Conservation (phyloP, 1,139 yeast genomes). For the Wickerhamomyces sp. region DNA sequence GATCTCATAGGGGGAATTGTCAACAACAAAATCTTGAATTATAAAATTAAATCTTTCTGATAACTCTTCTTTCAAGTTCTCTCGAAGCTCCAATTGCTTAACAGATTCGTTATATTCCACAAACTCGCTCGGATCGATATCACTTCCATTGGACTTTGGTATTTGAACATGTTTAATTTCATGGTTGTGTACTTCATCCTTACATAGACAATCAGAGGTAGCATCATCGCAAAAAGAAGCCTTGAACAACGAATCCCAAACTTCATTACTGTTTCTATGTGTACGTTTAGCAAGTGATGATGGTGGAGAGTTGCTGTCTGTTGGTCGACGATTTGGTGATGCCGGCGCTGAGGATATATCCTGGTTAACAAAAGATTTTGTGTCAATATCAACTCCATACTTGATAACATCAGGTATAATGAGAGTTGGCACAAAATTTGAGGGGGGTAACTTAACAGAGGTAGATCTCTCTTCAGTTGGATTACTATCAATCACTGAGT, state of each 20-base stretch:
- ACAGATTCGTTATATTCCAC: slow-evolving; percentile 14
- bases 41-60: slow-evolving; percentile 28
- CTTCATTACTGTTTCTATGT: slow-evolving; percentile 5
- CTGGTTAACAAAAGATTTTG: slow-evolving; percentile 17
- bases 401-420: slow-evolving; percentile 13
- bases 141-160: too few relatives aligned
- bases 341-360: background rate
- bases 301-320: too few relatives aligned
- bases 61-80: slow-evolving; percentile 25
- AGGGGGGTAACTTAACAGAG: background rate
- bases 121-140: slow-evolving; percentile 4
- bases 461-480: background rate
- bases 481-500: background rate
- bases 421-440: background rate
- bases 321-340: too few relatives aligned
- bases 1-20: slow-evolving; percentile 40
- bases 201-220: slow-evolving; percentile 12
- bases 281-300: background rate
- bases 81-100: slow-evolving; percentile 14
- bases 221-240: slow-evolving; percentile 15
- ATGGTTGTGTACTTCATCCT: slow-evolving; percentile 9
- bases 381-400: slow-evolving; percentile 21
- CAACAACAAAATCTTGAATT: slow-evolving; percentile 22
- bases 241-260: slow-evolving; percentile 21
- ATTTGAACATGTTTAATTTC: background rate